phyloP scores from a whole-genome alignment of 371 early-diverging fungal genomes.

The Mucor irregularis region DNA sequence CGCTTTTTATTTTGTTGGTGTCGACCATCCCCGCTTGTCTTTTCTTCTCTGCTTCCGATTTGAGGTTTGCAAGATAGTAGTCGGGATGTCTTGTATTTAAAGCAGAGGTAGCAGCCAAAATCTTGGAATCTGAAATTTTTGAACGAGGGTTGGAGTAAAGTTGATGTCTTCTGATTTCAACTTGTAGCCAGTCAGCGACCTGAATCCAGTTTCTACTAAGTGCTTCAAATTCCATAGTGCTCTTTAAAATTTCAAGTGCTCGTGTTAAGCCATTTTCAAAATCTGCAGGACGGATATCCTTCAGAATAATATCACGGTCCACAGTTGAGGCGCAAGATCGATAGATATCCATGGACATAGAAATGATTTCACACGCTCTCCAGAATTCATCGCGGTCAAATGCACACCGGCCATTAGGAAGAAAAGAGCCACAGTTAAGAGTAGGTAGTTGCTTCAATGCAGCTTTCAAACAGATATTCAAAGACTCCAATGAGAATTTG shows the following conservation, averaged over 20 bases:
- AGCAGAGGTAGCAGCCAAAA: neutral
- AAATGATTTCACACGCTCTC: slow-evolving; percentile 42
- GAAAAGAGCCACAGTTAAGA: slow-evolving; percentile 29
- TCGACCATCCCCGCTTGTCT: slow-evolving; percentile 10
- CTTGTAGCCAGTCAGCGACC: slow-evolving; percentile 43
- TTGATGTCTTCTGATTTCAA: slow-evolving; percentile 42
- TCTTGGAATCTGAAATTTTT: neutral
- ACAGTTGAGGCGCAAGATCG: slow-evolving; percentile 29
- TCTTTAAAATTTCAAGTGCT: slow-evolving; percentile 27
- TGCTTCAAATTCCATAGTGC: slow-evolving; percentile 32
- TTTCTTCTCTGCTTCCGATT: slow-evolving; percentile 14
- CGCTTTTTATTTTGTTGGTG: slow-evolving; percentile 7
- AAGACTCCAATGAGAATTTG: slow-evolving; percentile 34
- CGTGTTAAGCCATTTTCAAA: slow-evolving; percentile 33
- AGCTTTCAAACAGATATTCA: slow-evolving; percentile 41
- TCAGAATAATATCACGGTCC: slow-evolving; percentile 26
- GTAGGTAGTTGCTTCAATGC: slow-evolving; percentile 36
- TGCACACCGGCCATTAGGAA: slow-evolving; percentile 35
- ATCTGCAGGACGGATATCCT: slow-evolving; percentile 22
- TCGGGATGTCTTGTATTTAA: slow-evolving; percentile 4
- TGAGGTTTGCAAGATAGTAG: slow-evolving; percentile 23
- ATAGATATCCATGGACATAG: slow-evolving; percentile 38
- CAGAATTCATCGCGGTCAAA: slow-evolving; percentile 52
- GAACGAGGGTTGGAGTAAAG: slow-evolving; percentile 14
- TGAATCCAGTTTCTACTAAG: slow-evolving; percentile 36